phyloP scores from a whole-genome alignment of 805 yeast species.

The Nematodospora valgi region DNA sequence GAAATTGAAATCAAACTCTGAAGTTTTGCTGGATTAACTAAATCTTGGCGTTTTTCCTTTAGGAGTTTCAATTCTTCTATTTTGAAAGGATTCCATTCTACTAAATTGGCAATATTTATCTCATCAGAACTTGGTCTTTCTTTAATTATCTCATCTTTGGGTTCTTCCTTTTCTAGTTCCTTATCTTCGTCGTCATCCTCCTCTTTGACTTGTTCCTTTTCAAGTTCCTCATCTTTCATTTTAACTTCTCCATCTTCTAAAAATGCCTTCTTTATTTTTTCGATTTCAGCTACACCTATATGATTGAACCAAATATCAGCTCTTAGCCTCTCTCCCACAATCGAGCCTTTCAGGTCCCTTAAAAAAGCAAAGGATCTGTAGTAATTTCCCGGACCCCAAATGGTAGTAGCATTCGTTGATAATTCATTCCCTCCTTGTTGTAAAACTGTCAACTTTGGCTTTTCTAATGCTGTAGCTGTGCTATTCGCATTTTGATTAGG shows the following conservation, averaged over 20 bases:
- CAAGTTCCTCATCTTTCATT: slow-evolving; percentile 8
- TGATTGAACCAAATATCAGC: slow-evolving; percentile 38
- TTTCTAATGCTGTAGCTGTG: too few species aligned
- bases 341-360: slow-evolving; percentile 30
- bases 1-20: slow-evolving; percentile 33
- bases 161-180: slow-evolving; percentile 7
- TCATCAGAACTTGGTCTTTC: slow-evolving; percentile 8
- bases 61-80: slow-evolving; percentile 21
- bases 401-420: slow-evolving; percentile 5
- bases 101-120: slow-evolving; percentile 29
- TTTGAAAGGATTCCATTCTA: slow-evolving; percentile 34
- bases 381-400: slow-evolving; percentile 13
- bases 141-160: background rate
- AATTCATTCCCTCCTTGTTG: slow-evolving; percentile 10
- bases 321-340: slow-evolving; percentile 29
- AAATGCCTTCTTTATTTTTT: slow-evolving; percentile 20
- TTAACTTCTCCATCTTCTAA: slow-evolving; percentile 3
- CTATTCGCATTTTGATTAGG: slow-evolving; percentile 10
- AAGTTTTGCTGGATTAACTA: slow-evolving; percentile 26
- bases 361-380: slow-evolving; percentile 36
- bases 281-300: slow-evolving; percentile 32
- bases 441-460: slow-evolving; percentile 11
- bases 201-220: slow-evolving; percentile 8
- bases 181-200: slow-evolving; percentile 13
- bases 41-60: slow-evolving; percentile 19